Evolutionary conservation across 495 filamentous ascomycete species (phyloP), one percentile per base, ranked within the genome.

Genomic region (Hypoxylon fuscum): DNA sequence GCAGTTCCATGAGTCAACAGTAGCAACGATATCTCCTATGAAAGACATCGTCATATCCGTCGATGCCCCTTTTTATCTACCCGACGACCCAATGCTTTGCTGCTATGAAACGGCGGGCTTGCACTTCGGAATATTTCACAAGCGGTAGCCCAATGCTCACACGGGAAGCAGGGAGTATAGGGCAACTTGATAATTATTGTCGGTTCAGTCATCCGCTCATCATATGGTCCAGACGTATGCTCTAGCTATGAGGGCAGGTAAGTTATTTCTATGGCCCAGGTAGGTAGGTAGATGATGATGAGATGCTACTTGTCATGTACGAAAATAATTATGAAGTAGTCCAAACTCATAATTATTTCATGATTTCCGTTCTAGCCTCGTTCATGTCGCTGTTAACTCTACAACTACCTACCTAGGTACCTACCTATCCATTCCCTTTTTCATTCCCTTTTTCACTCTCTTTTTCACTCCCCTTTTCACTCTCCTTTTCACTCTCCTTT

Each of bases 201-300:
- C 15, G 44, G 44, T 25, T 47, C 44, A 1, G 27, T 47, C 1
- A 8, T 47, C 44, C 14, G 44, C 44, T 1, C 44, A 47, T 8
- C 44, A 23, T 1, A 47, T 47, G 44, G 44, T 23, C 4, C 32
- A 32, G n/a, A 47, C 44, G 3, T 32, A 47, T 18, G 44, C 44
- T 32, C 12, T 47, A 12, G 44, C 44, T 1, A 34, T 47, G 44
- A 47, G 44, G 25, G 44, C 44, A 47, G 44, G 44, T 47, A 47
- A n/a, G 42, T n/a, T 12, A 1, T 21, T 44, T 23, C 40, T 34
- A 18, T 17, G 12, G 15, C 2, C 18, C 14, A 18, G 12, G 22
- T 22, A n/a, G n/a, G n/a, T n/a, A n/a, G n/a, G n/a, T n/a, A n/a
- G n/a, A n/a, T n/a, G n/a, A 18, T 10, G 17, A 22, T 18, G 7